Base-by-base conservation (phyloP, 208 protist genomes). In the Acanthamoeba triangularis region DNA sequence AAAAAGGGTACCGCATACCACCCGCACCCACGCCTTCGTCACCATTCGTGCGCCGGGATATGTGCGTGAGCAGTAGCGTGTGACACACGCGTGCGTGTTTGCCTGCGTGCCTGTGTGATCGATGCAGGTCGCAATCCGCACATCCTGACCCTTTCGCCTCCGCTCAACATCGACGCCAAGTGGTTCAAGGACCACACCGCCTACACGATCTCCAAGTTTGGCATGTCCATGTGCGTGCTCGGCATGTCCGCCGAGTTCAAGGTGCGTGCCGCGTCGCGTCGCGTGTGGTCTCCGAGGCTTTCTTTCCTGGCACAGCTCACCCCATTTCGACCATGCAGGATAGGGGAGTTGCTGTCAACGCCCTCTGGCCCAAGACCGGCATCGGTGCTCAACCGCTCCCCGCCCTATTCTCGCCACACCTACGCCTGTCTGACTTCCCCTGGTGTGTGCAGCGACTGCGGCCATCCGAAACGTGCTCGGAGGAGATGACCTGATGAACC, bases 121-220 rank as follows among this genome's bases (percentile, higher is more conserved):
- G 20, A 61, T 23, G 54, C 67, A 87, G 72, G 78, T 18, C 59
- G 54, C 37, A 95, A 97, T 87, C 94, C 96, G 49, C 97, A 98
- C 76, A 96, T 98, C 14, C 61, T 98, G 14, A 98, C 96, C 52
- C 94, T 98, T 4, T 98, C 97, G 37, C 98, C 98, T 63, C 98
- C 98, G 59, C 95, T 98, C 23, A 95, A 98, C 91, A 97, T 98
- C 76, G 47, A 98, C 59, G 67, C 74, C 20, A 90, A 96, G 56
- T 98, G 98, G 97, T 98, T 98, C 96, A 88, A 95, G 52, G 20
- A 41, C 69, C 97, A 98, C 82, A 72, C 87, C 16, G 98, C 98
- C 13, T 98, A 98, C 56, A 98, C 97, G 3, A 98, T 98, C 69
- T 95, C 96, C 16, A 98, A 98, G 92, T 97, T 96, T 78, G 97